phyloP scores from a whole-genome alignment of 352 stramenopile genomes.

The Phytophthora cajani region DNA sequence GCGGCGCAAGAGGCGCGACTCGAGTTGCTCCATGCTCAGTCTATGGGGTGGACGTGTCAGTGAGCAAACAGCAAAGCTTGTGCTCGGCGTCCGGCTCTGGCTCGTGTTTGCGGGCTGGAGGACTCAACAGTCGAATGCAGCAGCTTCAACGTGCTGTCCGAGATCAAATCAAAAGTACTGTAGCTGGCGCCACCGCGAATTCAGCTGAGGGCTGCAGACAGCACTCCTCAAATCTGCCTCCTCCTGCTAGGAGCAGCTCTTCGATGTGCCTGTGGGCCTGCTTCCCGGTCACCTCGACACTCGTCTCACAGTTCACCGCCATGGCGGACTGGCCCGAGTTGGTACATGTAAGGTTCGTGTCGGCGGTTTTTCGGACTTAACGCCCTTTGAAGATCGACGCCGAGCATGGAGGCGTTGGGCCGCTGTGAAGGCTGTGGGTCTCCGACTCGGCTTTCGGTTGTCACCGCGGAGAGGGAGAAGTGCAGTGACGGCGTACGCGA shows the following conservation, averaged over 20 bases:
- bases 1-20: conserved; percentile 12
- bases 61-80: conserved; percentile 16
- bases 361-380: conserved; percentile 12
- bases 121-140: conserved; percentile 29
- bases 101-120: not conserved
- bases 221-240: not conserved
- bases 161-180: conserved; percentile 3
- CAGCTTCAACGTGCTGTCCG: conserved; percentile 16
- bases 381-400: conserved; percentile 32
- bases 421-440: not conserved
- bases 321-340: not conserved
- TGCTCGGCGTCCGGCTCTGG: conserved; percentile 17
- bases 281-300: conserved; percentile 9
- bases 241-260: conserved; percentile 7
- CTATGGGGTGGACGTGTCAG: conserved; percentile 24
- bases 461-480: not conserved
- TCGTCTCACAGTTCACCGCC: not conserved
- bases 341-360: not conserved
- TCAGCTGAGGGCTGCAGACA: not conserved
- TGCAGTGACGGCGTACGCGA: conserved; percentile 9
- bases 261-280: conserved; percentile 27
- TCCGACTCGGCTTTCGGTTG: conserved; percentile 9
- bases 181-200: conserved; percentile 1
- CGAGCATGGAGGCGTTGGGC: not conserved
- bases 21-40: conserved; percentile 24